Evolutionary conservation across 495 filamentous ascomycete species (phyloP).

Genomic region (Haplographium delicatum): DNA sequence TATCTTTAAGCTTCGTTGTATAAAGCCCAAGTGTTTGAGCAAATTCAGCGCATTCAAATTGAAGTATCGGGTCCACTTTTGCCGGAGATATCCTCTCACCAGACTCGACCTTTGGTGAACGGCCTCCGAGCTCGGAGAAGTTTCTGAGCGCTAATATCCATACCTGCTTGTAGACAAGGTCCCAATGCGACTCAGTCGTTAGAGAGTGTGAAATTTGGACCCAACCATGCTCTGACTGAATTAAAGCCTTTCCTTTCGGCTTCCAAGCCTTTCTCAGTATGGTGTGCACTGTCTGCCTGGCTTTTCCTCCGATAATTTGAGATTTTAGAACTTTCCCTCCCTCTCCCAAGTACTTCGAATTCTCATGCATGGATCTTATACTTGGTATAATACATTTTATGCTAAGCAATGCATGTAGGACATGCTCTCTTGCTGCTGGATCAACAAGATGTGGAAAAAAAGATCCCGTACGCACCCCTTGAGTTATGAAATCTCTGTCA

Average conservation of each 20-base stretch:
- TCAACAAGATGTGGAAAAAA: slow-evolving; percentile 1
- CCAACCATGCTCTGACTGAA: background rate
- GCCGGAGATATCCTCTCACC: no score
- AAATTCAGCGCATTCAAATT: no score
- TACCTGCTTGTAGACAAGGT: background rate
- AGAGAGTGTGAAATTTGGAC: background rate
- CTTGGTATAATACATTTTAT: background rate
- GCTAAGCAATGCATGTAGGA: background rate
- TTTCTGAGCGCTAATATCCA: background rate
- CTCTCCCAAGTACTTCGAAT: background rate
- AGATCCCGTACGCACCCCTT: background rate
- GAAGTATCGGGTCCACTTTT: no score
- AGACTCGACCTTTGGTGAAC: no score
- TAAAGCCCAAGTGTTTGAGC: no score
- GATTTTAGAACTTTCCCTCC: background rate
- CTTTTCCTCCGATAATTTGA: background rate
- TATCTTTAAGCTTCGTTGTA: no score
- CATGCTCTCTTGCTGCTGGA: background rate
- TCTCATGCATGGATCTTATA: slow-evolving; percentile 5
- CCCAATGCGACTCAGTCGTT: background rate
- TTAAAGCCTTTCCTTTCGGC: background rate
- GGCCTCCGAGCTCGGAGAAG: background rate
- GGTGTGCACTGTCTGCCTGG: background rate
- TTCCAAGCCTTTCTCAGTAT: background rate
- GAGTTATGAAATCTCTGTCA: background rate